phyloP scores from a whole-genome alignment of 2,329 filamentous ascomycete species.

The Claviceps sp. region DNA sequence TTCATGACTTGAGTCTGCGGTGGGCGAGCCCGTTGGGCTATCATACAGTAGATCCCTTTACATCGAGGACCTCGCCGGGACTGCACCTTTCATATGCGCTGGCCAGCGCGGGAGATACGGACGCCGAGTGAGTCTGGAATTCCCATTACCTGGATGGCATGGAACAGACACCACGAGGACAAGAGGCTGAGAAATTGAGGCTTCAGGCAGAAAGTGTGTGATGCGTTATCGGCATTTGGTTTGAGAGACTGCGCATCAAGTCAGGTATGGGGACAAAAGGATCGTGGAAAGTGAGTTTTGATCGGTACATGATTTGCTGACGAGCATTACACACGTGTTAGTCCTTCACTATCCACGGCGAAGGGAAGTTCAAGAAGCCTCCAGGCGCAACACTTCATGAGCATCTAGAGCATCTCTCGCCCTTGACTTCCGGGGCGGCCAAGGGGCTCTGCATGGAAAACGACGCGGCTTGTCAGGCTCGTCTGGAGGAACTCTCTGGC shows the following conservation, averaged over 20 bases:
- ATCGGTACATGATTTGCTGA: not conserved
- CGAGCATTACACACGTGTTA: constrained; percentile 20
- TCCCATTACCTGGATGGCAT: not conserved
- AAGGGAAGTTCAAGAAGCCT: not conserved
- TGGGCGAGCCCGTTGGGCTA: constrained; percentile 54
- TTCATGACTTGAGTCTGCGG: constrained; percentile 62
- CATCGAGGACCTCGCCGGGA: constrained; percentile 64
- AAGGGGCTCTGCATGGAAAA: constrained; percentile 35
- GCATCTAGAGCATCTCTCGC: constrained; percentile 40
- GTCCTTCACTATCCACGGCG: constrained; percentile 46
- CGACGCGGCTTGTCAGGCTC: constrained; percentile 35
- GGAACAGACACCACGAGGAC: not conserved
- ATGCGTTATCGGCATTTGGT: constrained; percentile 45
- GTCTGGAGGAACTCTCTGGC: constrained; percentile 28
- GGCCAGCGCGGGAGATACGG: constrained; percentile 6
- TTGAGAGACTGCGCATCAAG: constrained; percentile 36
- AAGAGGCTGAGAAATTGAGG: not conserved
- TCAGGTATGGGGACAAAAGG: constrained; percentile 12
- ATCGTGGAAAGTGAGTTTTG: not conserved
- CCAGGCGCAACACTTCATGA: constrained; percentile 42
- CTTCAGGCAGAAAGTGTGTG: constrained; percentile 33
- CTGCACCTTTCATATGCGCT: constrained; percentile 71
- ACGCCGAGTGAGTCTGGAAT: constrained; percentile 11
- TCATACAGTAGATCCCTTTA: constrained; percentile 52
- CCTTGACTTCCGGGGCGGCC: constrained; percentile 40